Conservation (phyloP, 495 filamentous ascomycete genomes). For the Letharia lupina region DNA sequence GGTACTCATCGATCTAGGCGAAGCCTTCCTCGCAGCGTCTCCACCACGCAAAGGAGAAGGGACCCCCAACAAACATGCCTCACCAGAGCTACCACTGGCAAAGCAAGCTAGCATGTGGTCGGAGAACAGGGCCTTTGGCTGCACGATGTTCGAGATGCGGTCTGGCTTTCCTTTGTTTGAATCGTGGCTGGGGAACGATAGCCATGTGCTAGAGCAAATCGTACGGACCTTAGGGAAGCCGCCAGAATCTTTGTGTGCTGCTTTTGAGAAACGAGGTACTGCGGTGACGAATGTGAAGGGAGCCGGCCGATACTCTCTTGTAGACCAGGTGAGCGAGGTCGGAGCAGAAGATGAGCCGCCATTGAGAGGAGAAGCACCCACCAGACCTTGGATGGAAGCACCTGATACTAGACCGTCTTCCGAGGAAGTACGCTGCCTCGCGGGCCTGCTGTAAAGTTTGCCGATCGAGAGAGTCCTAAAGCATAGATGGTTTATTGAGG, state of each 20-base stretch:
- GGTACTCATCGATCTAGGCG: neutral
- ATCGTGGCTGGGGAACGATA: neutral
- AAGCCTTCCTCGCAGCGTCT: neutral
- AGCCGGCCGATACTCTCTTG: neutral
- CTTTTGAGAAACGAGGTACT: neutral
- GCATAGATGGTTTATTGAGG: neutral
- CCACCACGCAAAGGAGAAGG: neutral
- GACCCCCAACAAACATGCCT: neutral
- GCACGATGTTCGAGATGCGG: neutral
- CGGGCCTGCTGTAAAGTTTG: neutral
- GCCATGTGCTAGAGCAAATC: neutral
- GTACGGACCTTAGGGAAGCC: neutral
- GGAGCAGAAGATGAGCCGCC: neutral
- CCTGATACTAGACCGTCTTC: neutral
- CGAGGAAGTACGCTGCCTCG: neutral
- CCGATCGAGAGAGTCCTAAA: neutral
- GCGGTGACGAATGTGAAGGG: neutral
- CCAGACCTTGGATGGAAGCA: neutral
- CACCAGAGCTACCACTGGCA: neutral
- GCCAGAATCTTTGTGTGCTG: neutral
- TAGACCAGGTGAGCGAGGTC: neutral
- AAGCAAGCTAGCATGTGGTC: neutral
- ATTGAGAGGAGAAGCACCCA: neutral
- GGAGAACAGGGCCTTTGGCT: neutral
- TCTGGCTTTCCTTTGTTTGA: neutral